Conservation (phyloP, 75 land plant genomes). For the Adiantum capillusveneris region DNA sequence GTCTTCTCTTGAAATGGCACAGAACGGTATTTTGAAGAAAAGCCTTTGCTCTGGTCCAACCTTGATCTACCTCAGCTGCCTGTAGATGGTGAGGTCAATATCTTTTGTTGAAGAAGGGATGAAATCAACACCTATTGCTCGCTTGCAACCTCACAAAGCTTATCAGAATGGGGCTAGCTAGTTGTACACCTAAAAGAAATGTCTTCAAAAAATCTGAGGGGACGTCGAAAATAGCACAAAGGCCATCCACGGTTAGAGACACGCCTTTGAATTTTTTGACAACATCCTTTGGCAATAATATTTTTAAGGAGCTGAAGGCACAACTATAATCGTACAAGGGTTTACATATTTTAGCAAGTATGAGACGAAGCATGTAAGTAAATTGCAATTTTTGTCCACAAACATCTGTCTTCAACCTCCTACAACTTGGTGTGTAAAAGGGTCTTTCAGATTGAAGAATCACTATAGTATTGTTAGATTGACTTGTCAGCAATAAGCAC, state of each 20-base stretch:
- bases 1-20: too few relatives aligned
- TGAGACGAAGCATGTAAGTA: too few relatives aligned
- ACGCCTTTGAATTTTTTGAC: slow-evolving; percentile 55
- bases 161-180: background rate
- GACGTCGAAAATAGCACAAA: slow-evolving; percentile 89
- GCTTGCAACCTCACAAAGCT: background rate
- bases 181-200: slow-evolving; percentile 50
- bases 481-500: slow-evolving; percentile 71
- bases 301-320: slow-evolving; percentile 55
- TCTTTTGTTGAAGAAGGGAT: background rate
- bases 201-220: slow-evolving; percentile 44
- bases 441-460: slow-evolving; percentile 51
- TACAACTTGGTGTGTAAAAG: slow-evolving; percentile 68
- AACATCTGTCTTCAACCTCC: background rate
- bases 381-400: too few relatives aligned
- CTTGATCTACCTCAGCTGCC: too few relatives aligned
- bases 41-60: too few relatives aligned
- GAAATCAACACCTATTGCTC: background rate
- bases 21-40: too few relatives aligned
- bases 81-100: slow-evolving; percentile 16
- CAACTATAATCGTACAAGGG: slow-evolving; percentile 28
- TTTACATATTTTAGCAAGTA: background rate
- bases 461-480: slow-evolving; percentile 61
- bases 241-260: slow-evolving; percentile 74
- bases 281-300: slow-evolving; percentile 64